These are phyloP conservation scores for Paulownia fortunei DNA, from an alignment of 257 asterid genomes.

Conservation along the genomic window DNA sequence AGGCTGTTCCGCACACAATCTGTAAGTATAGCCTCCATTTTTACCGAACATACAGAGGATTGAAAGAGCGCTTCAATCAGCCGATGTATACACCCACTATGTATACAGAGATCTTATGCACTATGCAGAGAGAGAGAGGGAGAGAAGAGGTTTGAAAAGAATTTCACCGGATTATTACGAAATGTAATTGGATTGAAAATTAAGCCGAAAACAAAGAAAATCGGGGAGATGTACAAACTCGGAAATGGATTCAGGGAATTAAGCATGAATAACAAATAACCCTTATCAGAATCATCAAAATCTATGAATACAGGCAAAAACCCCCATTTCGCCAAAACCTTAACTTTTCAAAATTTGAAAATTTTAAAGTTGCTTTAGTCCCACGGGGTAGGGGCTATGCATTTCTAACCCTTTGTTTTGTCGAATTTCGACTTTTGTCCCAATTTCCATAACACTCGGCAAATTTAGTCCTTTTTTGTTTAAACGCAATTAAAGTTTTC, in stretches of 20 bases:
- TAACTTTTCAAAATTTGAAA: constrained; percentile 24
- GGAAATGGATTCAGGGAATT: constrained; percentile 17
- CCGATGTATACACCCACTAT: constrained; percentile 19
- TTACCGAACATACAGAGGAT: constrained; percentile 16
- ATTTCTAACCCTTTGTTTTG: background rate
- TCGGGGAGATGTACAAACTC: background rate
- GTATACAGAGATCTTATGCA: constrained; percentile 21
- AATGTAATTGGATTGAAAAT: background rate
- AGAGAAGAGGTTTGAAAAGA: constrained; percentile 19
- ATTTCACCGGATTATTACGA: constrained; percentile 3
- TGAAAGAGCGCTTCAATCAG: constrained; percentile 19
- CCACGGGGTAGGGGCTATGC: background rate
- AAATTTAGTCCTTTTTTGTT: too few species aligned
- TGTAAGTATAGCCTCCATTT: constrained; percentile 74
- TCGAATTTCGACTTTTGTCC: background rate
- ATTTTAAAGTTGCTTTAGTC: background rate
- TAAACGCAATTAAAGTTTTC: too few species aligned
- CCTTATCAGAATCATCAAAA: background rate
- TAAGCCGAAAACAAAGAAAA: background rate
- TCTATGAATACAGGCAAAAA: constrained; percentile 17
- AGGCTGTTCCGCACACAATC: constrained; percentile 77
- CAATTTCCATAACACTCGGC: too few species aligned
- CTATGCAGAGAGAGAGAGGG: background rate
- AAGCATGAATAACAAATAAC: background rate
- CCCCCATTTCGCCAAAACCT: constrained; percentile 43